Conservation (phyloP, 805 yeast species). For the Pichia cabralensis region DNA sequence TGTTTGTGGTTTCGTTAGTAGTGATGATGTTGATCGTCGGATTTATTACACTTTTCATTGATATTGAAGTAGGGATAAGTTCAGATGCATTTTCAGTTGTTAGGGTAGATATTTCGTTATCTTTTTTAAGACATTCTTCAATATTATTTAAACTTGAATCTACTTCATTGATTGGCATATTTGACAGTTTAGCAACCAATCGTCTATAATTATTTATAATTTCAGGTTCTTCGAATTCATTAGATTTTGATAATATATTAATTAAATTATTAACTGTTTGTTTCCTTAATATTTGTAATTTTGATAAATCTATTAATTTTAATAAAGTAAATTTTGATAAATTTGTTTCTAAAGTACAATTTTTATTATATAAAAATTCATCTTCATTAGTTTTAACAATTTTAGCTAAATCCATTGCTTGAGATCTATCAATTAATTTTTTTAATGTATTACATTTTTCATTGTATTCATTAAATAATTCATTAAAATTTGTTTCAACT, state of each 20-base stretch:
- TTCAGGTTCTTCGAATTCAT: slow-evolving; percentile 37
- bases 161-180: slow-evolving; percentile 55
- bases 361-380: slow-evolving; percentile 13
- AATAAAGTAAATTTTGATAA: slow-evolving; percentile 3
- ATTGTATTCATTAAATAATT: slow-evolving; percentile 10
- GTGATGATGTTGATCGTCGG: no score
- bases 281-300: slow-evolving; percentile 44
- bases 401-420: slow-evolving; percentile 35
- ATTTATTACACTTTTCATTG: no score
- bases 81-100: no score
- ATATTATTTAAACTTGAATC: slow-evolving; percentile 59
- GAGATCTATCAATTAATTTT: slow-evolving; percentile 30
- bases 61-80: no score
- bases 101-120: no score
- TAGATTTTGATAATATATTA: slow-evolving; percentile 25
- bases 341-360: slow-evolving; percentile 13
- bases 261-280: slow-evolving; percentile 41
- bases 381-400: slow-evolving; percentile 31
- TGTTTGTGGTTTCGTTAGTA: no score
- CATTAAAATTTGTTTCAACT: background rate
- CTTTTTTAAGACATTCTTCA: slow-evolving; percentile 19
- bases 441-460: slow-evolving; percentile 14
- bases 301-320: slow-evolving; percentile 33
- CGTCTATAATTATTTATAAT: slow-evolving; percentile 60
- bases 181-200: slow-evolving; percentile 60